A percentile compares a stretch with the other conserved stretches of the same genome.
These are phyloP conservation scores for Collariella sp. DNA, from an alignment of 495 filamentous ascomycete species.

Conservation along the genomic window DNA sequence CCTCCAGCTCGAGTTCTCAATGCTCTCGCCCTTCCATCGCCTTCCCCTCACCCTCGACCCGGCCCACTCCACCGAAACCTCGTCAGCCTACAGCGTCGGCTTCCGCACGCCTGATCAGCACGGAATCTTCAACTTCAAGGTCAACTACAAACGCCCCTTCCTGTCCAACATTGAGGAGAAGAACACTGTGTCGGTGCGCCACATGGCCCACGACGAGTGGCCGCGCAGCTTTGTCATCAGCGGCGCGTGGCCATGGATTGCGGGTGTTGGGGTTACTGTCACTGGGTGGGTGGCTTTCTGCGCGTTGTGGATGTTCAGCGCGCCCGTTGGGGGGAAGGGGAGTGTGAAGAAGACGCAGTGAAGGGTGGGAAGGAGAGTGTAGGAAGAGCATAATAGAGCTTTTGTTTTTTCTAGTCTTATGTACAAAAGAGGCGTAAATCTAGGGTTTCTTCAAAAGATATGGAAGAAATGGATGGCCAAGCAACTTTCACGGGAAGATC, in stretches of 20 bases:
- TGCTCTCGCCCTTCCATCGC: conserved; percentile 98
- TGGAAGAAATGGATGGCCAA: not conserved
- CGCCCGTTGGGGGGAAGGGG: conserved; percentile 46
- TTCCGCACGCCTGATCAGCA: conserved; percentile 92
- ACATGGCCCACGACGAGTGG: conserved; percentile 96
- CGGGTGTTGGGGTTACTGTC: conserved; percentile 75
- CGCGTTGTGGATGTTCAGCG: conserved; percentile 81
- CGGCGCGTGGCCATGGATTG: conserved; percentile 93
- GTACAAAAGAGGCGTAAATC: no score
- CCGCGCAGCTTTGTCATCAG: conserved; percentile 82
- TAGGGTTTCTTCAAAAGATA: not conserved
- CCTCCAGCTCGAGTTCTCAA: conserved; percentile 92
- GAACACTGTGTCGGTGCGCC: conserved; percentile 83
- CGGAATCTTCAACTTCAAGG: conserved; percentile 93
- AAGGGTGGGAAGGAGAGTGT: not conserved
- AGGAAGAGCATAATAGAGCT: not conserved
- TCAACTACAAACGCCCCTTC: conserved; percentile 95
- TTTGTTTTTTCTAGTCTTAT: not conserved
- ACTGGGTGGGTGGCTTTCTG: conserved; percentile 79
- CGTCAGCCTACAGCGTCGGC: conserved; percentile 61
- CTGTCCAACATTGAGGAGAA: conserved; percentile 87
- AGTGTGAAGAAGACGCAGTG: conserved; percentile 64
- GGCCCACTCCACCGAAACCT: conserved; percentile 48
- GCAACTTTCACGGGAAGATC: not conserved
- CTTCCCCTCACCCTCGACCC: conserved; percentile 54